Evolutionary conservation across 495 filamentous ascomycete species (phyloP).

Genomic region (Penicillium chermesinum): DNA sequence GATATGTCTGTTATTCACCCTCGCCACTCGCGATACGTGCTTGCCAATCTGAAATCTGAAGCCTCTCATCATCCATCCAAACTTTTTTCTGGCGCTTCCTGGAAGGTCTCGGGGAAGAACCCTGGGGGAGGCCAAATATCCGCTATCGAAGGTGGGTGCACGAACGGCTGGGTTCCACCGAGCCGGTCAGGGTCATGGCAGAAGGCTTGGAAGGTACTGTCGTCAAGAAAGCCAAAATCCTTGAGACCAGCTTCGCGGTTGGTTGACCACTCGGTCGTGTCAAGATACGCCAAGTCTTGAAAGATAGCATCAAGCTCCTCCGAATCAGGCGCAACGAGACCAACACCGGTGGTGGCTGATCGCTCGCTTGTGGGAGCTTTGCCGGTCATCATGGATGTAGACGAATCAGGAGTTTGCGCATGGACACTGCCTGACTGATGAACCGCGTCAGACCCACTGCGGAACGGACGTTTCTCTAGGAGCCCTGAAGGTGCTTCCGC

Average conservation of each 20-base stretch:
- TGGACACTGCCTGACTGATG: constrained; percentile 17
- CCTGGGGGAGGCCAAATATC: constrained; percentile 47
- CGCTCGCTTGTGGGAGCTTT: constrained; percentile 14
- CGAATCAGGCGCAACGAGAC: neutral
- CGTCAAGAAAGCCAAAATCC: constrained; percentile 57
- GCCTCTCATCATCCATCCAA: constrained; percentile 20
- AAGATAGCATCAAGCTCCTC: constrained; percentile 54
- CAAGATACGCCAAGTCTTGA: constrained; percentile 58
- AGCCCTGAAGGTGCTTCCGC: constrained; percentile 15
- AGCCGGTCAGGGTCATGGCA: constrained; percentile 51
- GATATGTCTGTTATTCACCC: too few species aligned
- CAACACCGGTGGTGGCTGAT: constrained; percentile 5
- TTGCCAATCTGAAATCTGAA: too few species aligned
- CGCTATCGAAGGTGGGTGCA: constrained; percentile 41
- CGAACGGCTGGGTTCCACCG: constrained; percentile 35
- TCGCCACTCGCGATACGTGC: too few species aligned
- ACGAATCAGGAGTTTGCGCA: constrained; percentile 28
- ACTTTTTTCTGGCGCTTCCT: constrained; percentile 24
- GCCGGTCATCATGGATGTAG: constrained; percentile 22
- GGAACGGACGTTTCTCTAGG: constrained; percentile 22
- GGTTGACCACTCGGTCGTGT: constrained; percentile 52
- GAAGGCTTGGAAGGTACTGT: constrained; percentile 49
- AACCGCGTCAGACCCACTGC: constrained; percentile 26
- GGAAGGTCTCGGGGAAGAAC: constrained; percentile 45
- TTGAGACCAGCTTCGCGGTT: constrained; percentile 50